Conservation (phyloP, 1,284 basidiomycete species). For the Tilletia caries region DNA sequence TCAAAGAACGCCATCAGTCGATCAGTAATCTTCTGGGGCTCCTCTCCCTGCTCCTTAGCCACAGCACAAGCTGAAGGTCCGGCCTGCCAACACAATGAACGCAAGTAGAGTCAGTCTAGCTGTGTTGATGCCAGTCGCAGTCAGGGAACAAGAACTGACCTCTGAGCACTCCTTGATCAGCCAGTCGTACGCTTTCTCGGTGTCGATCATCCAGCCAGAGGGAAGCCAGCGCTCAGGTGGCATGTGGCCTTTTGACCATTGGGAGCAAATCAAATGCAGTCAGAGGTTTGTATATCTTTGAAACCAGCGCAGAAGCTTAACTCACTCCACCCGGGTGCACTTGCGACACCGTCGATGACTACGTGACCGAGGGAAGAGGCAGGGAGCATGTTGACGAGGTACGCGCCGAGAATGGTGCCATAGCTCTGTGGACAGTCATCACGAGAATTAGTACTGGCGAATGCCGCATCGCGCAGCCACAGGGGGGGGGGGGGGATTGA, state of each 20-base stretch:
- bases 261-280: slow-evolving; percentile 21
- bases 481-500: neutral
- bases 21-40: slow-evolving; percentile 18
- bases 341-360: slow-evolving; percentile 23
- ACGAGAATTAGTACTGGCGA: neutral
- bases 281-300: neutral
- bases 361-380: slow-evolving; percentile 30
- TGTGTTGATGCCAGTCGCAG: no score
- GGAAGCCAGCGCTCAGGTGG: slow-evolving; percentile 54
- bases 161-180: slow-evolving; percentile 22
- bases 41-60: slow-evolving; percentile 17
- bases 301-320: neutral
- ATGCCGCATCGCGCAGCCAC: neutral
- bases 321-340: neutral
- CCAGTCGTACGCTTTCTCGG: slow-evolving; percentile 22
- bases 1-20: slow-evolving; percentile 18
- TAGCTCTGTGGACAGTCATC: slow-evolving; percentile 13
- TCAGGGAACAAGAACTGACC: no score
- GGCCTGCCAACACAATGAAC: neutral
- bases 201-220: slow-evolving; percentile 23
- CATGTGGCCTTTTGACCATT: slow-evolving; percentile 38
- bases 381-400: slow-evolving; percentile 48
- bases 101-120: no score
- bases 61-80: slow-evolving; percentile 24
- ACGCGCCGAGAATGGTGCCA: slow-evolving; percentile 42